Evolutionary conservation across 2,329 filamentous ascomycete species (phyloP), one percentile per base, ranked within the genome.

Genomic region (Colletotrichum abscissum): DNA sequence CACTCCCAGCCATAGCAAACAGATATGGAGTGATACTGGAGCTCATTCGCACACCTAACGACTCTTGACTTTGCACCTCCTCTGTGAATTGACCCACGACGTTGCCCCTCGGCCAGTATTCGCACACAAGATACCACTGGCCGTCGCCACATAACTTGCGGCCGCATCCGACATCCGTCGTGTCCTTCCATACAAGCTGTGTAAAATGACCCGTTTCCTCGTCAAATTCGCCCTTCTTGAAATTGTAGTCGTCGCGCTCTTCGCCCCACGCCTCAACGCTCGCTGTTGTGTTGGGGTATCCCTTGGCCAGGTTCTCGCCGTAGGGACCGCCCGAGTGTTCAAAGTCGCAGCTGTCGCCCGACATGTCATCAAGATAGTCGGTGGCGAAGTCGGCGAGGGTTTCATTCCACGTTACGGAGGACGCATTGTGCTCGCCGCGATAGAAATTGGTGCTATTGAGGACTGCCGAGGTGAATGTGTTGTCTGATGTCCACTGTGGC

Each of bases 241-340:
- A 95, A 76, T 92, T 81, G 79, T 94, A 95, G 6, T 84, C 72
- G 0, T 80, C 77, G 12, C 89, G 80, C 81, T 94, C 91, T 75
- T 87, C 79, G 22, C 90, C 93, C 93, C 93, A 95, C 1, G 87
- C 88, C 57, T 89, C 87, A n/a, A 95, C 85, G 63, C 88, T 86
- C 4, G 86, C 84, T 0, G 87, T 87, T 1, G 87, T 88, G 78
- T 92, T 91, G 0, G 84, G 75, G 79, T 91, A 94, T 4, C 92
- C 93, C 5, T 90, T 85, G 8, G 92, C 92, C 4, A 95, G 87
- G 81, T 95, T 95, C 83, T 95, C 93, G 77, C 93, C 93, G 74
- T 91, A 91, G 0, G 91, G 89, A 0, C 91, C 91, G 67, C 87
- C 87, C 75, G 85, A 89, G 82, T 92, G 91, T 64, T 82, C 78